Conservation (phyloP, 495 filamentous ascomycete species). For the Aspergillus nidulans region DNA sequence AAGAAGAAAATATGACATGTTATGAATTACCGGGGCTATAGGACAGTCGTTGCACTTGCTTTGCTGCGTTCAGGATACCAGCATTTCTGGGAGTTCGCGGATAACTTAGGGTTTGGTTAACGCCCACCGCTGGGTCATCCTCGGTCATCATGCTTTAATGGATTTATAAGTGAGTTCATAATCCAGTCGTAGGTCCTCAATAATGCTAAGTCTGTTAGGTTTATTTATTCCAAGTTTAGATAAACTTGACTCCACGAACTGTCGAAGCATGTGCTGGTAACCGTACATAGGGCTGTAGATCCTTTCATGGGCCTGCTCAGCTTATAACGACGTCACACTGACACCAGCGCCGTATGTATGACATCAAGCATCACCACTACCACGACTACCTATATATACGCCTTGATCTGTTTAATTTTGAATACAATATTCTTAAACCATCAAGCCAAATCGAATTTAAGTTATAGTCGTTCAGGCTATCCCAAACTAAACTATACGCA, state of each 20-base stretch:
- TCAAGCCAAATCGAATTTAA: too few relatives aligned
- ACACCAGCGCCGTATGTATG: neutral
- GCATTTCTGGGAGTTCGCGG: too few relatives aligned
- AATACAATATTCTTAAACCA: too few relatives aligned
- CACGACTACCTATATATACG: neutral
- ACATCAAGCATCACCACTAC: neutral
- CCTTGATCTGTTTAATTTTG: too few relatives aligned
- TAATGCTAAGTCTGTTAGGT: too few relatives aligned
- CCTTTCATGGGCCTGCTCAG: neutral
- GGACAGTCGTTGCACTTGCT: too few relatives aligned
- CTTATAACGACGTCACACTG: slow-evolving; percentile 1
- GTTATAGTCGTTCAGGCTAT: neutral
- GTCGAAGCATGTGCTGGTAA: neutral
- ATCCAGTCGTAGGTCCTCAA: too few relatives aligned
- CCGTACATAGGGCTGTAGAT: neutral
- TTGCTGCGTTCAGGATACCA: too few relatives aligned
- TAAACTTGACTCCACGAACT: neutral
- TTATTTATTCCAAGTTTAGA: neutral
- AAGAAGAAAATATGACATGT: too few relatives aligned
- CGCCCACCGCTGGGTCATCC: too few relatives aligned
- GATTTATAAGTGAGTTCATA: neutral
- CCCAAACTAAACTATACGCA: neutral
- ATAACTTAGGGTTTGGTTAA: too few relatives aligned
- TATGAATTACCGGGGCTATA: too few relatives aligned
- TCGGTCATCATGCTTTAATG: neutral